phyloP scores from a whole-genome alignment of 345 rosid genomes.

The Murraya koenigii region DNA sequence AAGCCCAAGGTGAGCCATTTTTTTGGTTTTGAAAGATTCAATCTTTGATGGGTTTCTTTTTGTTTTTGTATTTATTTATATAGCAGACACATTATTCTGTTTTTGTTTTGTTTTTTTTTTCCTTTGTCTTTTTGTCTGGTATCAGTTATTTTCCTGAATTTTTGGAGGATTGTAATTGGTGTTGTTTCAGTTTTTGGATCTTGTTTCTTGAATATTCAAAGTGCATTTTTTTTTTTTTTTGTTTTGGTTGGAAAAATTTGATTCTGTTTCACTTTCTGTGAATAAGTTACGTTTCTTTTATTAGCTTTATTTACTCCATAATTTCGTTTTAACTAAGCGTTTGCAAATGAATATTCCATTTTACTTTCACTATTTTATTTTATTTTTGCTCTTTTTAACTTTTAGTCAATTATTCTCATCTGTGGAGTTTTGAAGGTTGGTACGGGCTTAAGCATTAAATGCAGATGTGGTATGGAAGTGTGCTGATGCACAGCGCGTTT shows the following conservation, averaged over 20 bases:
- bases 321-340: neutral
- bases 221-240: neutral
- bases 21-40: slow-evolving; percentile 13
- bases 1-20: slow-evolving; percentile 55
- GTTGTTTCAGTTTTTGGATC: neutral
- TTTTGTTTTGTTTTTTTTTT: neutral
- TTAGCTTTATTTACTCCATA: neutral
- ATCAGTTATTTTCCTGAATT: neutral
- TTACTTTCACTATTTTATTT: neutral
- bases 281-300: neutral
- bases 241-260: neutral
- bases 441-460: neutral
- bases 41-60: neutral
- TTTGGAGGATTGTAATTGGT: neutral
- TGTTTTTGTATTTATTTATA: no score
- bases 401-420: neutral
- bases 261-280: neutral
- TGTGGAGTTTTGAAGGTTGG: neutral
- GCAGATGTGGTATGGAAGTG: neutral
- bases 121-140: neutral
- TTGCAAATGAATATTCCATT: neutral
- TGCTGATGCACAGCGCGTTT: neutral
- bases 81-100: neutral
- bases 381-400: neutral
- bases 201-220: neutral